Conservation (phyloP, 164 flowering plant species). For the Umbellularia californica region DNA sequence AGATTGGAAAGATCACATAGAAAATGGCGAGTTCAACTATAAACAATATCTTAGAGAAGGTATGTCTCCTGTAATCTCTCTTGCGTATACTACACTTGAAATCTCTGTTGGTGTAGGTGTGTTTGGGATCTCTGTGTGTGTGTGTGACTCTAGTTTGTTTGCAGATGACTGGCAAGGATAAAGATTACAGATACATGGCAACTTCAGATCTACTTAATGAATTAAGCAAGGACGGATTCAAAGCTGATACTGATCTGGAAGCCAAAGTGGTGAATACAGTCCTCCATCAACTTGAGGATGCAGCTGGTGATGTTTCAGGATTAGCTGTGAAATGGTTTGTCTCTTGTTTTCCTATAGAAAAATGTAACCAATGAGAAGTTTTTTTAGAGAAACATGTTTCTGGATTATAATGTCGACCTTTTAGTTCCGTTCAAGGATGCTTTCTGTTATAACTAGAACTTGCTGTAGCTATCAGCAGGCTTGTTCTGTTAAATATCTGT, state of each 20-base stretch:
- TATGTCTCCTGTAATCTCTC: not conserved
- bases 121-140: not conserved
- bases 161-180: constrained; percentile 99
- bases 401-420: too few species aligned
- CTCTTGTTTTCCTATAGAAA: not conserved
- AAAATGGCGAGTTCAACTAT: constrained; percentile 14
- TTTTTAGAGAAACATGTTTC: not conserved
- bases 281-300: constrained; percentile 94
- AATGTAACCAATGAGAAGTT: not conserved
- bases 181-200: constrained; percentile 98
- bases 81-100: not conserved
- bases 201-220: constrained; percentile 94
- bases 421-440: not conserved
- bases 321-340: constrained; percentile 94
- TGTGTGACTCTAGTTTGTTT: constrained; percentile 7
- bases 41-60: constrained; percentile 16
- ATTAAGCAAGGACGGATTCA: constrained; percentile 73
- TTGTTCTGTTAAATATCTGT: not conserved
- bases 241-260: constrained; percentile 80
- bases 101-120: not conserved
- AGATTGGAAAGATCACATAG: not conserved
- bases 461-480: not conserved
- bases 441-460: not conserved
- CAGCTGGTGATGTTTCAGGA: constrained; percentile 96
- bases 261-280: constrained; percentile 60